Evolutionary conservation across 2,329 filamentous ascomycete genomes (phyloP).

Genomic region (Colletotrichum paranaense): DNA sequence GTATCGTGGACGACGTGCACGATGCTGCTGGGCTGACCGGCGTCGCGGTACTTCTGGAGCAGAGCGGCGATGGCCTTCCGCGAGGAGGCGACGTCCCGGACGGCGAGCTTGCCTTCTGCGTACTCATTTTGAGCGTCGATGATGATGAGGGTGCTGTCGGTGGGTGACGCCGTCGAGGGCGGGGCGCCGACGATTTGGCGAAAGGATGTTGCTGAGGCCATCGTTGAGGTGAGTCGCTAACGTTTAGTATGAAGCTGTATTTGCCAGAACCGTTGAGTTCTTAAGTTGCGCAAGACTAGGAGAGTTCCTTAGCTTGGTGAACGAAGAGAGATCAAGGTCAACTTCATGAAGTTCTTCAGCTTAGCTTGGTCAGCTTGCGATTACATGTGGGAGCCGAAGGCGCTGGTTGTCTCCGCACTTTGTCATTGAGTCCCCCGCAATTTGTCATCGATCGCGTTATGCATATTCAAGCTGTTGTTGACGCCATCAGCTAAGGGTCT

Average conservation of each 20-base stretch:
- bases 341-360: background rate
- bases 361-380: background rate
- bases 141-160: constrained; percentile 72
- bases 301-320: too few species aligned
- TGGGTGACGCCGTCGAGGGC: constrained; percentile 65
- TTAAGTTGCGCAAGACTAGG: too few species aligned
- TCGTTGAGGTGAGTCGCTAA: constrained; percentile 29
- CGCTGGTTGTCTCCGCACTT: constrained; percentile 3
- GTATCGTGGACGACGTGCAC: constrained; percentile 72
- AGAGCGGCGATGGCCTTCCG: constrained; percentile 67
- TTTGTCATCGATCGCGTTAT: constrained; percentile 31
- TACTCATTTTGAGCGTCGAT: constrained; percentile 81
- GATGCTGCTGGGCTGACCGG: constrained; percentile 52
- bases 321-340: background rate
- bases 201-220: constrained; percentile 43
- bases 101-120: constrained; percentile 66
- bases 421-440: constrained; percentile 21
- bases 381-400: background rate
- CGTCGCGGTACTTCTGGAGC: constrained; percentile 69
- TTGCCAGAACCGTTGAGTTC: too few species aligned
- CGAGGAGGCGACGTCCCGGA: constrained; percentile 62
- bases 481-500: background rate
- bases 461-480: background rate
- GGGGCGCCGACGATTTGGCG: constrained; percentile 65
- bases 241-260: too few species aligned